A percentile compares a stretch with the other conserved stretches of the same genome.
These are phyloP conservation scores for Backusella luteola DNA, from an alignment of 192 early-diverging fungal species.

Conservation along the genomic window DNA sequence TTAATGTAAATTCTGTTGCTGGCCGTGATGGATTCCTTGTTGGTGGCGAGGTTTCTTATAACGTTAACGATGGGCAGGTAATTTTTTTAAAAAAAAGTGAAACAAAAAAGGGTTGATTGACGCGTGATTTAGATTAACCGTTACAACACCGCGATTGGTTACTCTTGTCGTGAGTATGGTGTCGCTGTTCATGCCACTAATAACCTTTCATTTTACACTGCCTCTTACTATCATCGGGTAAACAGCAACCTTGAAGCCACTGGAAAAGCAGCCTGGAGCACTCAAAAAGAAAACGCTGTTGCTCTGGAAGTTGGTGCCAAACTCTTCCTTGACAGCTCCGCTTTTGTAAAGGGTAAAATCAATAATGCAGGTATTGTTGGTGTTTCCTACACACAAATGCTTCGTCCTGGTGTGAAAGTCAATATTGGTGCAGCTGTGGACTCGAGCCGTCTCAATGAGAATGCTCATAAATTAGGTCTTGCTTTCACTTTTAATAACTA, in stretches of 20 bases:
- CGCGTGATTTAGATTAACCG: constrained; percentile 54
- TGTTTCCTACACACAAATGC: constrained; percentile 89
- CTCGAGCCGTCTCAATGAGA: constrained; percentile 89
- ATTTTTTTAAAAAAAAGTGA: not conserved
- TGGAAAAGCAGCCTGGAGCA: constrained; percentile 90
- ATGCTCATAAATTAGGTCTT: constrained; percentile 94
- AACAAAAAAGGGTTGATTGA: constrained; percentile 8
- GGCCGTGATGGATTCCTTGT: constrained; percentile 86
- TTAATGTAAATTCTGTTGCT: constrained; percentile 86
- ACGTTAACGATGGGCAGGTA: constrained; percentile 84
- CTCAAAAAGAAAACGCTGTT: constrained; percentile 68
- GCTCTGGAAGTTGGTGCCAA: constrained; percentile 93
- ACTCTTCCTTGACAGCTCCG: constrained; percentile 83
- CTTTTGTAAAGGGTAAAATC: constrained; percentile 90
- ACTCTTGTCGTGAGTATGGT: constrained; percentile 83
- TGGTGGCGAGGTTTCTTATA: constrained; percentile 95
- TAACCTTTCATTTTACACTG: constrained; percentile 84
- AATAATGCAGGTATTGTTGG: constrained; percentile 84
- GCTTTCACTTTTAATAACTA: constrained; percentile 90
- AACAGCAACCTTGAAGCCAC: constrained; percentile 90
- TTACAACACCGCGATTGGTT: constrained; percentile 89
- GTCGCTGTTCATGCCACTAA: constrained; percentile 89
- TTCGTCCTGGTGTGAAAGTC: constrained; percentile 94
- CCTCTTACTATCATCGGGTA: constrained; percentile 97
- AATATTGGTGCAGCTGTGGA: constrained; percentile 91